Percentiles rank a stretch among this genome's conserved stretches.
Evolutionary conservation across 805 yeast species (phyloP).

Genomic region (Saturnispora mendoncae): DNA sequence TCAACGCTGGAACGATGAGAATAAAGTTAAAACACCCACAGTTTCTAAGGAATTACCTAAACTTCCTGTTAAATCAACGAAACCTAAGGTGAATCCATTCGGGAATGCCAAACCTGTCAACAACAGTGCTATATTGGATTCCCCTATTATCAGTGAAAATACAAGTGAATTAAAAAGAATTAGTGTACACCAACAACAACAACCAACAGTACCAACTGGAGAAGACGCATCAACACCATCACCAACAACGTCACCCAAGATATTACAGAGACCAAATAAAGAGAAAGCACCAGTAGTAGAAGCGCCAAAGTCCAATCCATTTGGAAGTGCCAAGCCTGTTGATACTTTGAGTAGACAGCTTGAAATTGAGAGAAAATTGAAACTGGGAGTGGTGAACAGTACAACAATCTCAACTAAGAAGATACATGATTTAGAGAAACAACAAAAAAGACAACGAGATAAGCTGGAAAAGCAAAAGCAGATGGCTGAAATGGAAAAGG

Average conservation of each 20-base stretch:
- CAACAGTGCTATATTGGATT: constrained; percentile 6
- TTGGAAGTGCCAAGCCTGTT: constrained; percentile 48
- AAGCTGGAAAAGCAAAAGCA: constrained; percentile 1
- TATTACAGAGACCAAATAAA: neutral
- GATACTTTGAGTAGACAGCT: constrained; percentile 58
- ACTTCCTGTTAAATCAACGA: no score
- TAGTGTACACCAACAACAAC: neutral
- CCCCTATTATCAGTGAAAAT: constrained; percentile 15
- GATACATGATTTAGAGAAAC: constrained; percentile 10
- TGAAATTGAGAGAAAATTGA: constrained; percentile 49
- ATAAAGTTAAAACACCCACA: constrained; percentile 5
- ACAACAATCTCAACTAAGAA: constrained; percentile 30
- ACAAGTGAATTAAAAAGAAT: constrained; percentile 4
- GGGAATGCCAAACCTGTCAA: constrained; percentile 69
- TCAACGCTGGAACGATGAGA: constrained; percentile 22
- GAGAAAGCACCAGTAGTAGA: neutral
- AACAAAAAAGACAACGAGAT: constrained; percentile 1
- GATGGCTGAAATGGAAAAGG: neutral
- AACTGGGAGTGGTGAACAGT: constrained; percentile 34
- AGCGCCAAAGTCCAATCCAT: neutral
- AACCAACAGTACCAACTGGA: no score
- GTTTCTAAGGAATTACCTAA: constrained; percentile 4
- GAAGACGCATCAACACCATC: no score
- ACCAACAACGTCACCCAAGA: no score
- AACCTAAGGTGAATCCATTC: constrained; percentile 51